A percentile compares a stretch with the other conserved stretches of the same genome.
phyloP scores from a whole-genome alignment of 2,329 filamentous ascomycete species.

The Periconia sp. region DNA sequence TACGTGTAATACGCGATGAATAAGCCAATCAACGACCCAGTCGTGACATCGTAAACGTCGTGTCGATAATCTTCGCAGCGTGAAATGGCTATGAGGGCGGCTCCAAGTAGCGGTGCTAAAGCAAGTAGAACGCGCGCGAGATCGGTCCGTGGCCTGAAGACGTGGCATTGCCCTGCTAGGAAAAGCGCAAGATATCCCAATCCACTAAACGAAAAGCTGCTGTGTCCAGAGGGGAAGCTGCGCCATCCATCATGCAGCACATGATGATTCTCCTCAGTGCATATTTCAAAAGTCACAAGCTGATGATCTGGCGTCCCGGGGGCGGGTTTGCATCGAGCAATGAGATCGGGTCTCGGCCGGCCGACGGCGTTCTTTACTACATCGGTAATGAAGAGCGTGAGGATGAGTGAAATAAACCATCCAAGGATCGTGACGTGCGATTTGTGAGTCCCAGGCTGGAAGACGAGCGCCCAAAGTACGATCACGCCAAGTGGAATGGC shows the following conservation, averaged over 20 bases:
- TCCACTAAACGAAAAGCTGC: constrained; percentile 78
- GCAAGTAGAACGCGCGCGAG: constrained; percentile 62
- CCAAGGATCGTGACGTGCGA: constrained; percentile 85
- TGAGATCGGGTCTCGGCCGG: constrained; percentile 81
- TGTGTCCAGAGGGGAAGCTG: constrained; percentile 82
- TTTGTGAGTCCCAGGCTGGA: constrained; percentile 73
- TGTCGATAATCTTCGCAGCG: constrained; percentile 69
- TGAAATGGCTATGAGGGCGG: constrained; percentile 65
- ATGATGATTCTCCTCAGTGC: constrained; percentile 73
- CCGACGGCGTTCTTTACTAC: constrained; percentile 85
- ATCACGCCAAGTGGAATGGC: constrained; percentile 73
- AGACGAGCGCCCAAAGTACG: constrained; percentile 66
- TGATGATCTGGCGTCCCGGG: constrained; percentile 61
- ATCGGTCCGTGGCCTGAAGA: constrained; percentile 64
- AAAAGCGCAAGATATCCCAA: constrained; percentile 77
- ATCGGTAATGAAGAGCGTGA: constrained; percentile 86
- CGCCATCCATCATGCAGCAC: constrained; percentile 82
- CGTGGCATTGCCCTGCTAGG: constrained; percentile 69
- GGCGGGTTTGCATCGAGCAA: constrained; percentile 82
- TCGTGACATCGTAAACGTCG: constrained; percentile 67
- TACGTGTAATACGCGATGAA: constrained; percentile 64
- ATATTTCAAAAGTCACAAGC: constrained; percentile 70
- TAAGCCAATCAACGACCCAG: constrained; percentile 61
- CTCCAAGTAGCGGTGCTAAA: constrained; percentile 62
- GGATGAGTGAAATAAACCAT: constrained; percentile 72